Evolutionary conservation across 78 protist species (phyloP).

Genomic region (Monocercomonoides exilis): DNA sequence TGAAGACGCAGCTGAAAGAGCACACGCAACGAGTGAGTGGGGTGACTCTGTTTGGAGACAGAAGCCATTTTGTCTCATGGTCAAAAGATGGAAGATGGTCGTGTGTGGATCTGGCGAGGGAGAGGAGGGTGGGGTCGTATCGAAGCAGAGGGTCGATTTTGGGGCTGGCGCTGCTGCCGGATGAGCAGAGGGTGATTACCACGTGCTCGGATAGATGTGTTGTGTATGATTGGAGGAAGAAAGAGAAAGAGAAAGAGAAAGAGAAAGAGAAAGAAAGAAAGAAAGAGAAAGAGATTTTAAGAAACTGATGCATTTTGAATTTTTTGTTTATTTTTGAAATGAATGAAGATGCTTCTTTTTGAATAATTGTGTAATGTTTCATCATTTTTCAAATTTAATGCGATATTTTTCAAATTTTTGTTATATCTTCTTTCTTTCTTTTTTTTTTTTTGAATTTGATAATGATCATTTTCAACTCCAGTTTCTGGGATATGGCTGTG

Average conservation of each 20-base stretch:
- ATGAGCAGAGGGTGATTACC: neutral
- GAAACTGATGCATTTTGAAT: no score
- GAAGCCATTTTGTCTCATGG: neutral
- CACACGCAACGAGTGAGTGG: conserved; percentile 5
- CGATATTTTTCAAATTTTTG: no score
- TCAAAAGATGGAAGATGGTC: neutral
- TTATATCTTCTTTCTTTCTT: neutral
- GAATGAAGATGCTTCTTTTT: no score
- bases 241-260: no score
- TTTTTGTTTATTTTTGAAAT: no score
- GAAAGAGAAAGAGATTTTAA: no score
- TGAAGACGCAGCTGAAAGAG: conserved; percentile 22
- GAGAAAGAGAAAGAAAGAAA: no score
- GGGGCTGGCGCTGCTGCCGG: neutral
- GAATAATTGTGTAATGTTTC: no score
- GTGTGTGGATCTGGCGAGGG: neutral
- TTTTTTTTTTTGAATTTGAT: neutral
- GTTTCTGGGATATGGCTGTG: conserved; percentile 29
- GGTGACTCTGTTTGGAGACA: neutral
- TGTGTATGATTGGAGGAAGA: no score
- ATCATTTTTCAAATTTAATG: no score
- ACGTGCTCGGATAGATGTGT: neutral
- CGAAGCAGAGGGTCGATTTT: neutral
- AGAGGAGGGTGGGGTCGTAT: neutral
- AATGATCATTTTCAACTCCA: neutral